Base-by-base conservation (phyloP, 2,329 filamentous ascomycete genomes). In the Trichoderma oligosporum region DNA sequence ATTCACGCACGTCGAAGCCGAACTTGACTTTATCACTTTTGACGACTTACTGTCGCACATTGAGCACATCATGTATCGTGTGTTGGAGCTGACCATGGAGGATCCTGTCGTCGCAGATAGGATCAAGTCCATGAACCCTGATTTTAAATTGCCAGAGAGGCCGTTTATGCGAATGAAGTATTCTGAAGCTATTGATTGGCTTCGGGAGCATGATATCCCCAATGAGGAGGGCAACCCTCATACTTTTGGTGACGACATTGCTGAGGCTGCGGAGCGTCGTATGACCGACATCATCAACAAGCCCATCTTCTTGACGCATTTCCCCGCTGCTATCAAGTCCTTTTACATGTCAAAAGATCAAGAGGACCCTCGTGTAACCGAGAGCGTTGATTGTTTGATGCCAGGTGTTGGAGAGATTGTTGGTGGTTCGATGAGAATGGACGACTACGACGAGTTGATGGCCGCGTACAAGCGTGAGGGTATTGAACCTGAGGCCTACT, bases 221-320 rank as follows among this genome's bases (percentile, higher is more conserved):
- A 97, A 96, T 82, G 93, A 97, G 73, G 91, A 97, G 61, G 91
- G 88, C 68, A 82, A 95, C 71, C 85, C 88, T 9, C 94, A 99
- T 76, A 80, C 83, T 42, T 97, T 97, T 69, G 94, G 94, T 62
- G 94, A 99, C 71, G 94, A 99, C 71, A 99, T 99, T 67, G 94
- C 94, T 63, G 94, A 97, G 76, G 94, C 94, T 11, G 94, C 94
- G 11, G 94, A 99, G 82, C 88, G 94, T 66, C 84, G 81, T 71
- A 99, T 99, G 94, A 97, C 93, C 1, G 94, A 99, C 72, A 88
- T 87, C 65, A 96, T 99, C 80, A 94, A 95, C 84, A 79, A 84
- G 55, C 94, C 94, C 61, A 96, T 99, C 73, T 90, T 97, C 79
- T 82, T 97, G 39, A 97, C 93, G 2, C 93, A 97, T 76, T 99